Evolutionary conservation across 1,284 basidiomycete genomes (phyloP).

Genomic region (Pseudozyma sp.): DNA sequence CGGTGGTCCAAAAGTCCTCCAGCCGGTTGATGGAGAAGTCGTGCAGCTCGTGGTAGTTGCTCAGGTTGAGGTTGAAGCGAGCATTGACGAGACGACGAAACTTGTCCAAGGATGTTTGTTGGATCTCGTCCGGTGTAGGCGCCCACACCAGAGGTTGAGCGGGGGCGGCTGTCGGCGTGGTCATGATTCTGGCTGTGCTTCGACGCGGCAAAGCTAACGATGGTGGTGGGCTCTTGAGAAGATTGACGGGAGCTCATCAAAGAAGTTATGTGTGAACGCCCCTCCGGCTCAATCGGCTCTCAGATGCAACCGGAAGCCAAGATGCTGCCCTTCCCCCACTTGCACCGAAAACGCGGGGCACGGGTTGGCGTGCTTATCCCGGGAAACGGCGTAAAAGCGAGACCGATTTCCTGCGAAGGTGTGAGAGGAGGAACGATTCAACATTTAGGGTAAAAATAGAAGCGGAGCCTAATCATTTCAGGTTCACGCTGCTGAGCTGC

Average conservation of each 20-base stretch:
- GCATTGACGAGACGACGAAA: constrained; percentile 48
- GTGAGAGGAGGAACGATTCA: too few relatives aligned
- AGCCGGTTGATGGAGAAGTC: constrained; percentile 45
- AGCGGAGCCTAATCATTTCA: too few relatives aligned
- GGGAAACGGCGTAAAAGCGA: neutral
- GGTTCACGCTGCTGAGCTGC: too few relatives aligned
- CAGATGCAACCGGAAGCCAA: neutral
- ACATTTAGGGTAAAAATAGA: too few relatives aligned
- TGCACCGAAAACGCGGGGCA: constrained; percentile 2
- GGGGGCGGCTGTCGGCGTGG: constrained; percentile 9
- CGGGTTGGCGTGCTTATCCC: neutral
- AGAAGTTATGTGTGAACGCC: neutral
- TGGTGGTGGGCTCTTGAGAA: neutral
- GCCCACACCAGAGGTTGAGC: constrained; percentile 47
- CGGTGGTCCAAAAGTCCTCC: constrained; percentile 41
- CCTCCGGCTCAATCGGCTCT: constrained; percentile 7
- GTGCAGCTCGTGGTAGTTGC: constrained; percentile 51
- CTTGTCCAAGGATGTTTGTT: constrained; percentile 39
- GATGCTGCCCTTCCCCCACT: constrained; percentile 6
- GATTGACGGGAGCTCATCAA: neutral
- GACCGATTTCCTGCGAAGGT: too few relatives aligned
- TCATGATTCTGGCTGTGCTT: constrained; percentile 3
- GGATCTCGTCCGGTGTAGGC: constrained; percentile 24
- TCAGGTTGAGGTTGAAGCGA: constrained; percentile 32
- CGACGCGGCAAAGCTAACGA: neutral